These are phyloP conservation scores for Amylocystis lapponica DNA, from an alignment of 768 basidiomycete genomes.

Conservation along the genomic window DNA sequence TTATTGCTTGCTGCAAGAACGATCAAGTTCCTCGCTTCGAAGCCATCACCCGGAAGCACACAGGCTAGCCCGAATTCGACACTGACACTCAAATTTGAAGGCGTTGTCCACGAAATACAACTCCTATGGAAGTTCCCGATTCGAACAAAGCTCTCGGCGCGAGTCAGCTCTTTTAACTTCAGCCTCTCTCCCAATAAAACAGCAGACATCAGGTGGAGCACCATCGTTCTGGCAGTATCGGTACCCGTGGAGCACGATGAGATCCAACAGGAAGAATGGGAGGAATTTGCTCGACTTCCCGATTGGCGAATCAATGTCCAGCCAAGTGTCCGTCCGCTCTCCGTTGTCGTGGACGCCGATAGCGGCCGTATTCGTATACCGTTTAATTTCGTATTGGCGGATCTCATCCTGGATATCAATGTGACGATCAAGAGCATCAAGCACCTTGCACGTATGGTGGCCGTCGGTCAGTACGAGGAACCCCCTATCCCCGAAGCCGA, in stretches of 20 bases:
- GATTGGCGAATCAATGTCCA: slow-evolving; percentile 40
- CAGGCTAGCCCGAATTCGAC: slow-evolving; percentile 13
- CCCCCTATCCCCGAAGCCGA: slow-evolving; percentile 66
- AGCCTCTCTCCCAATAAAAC: slow-evolving; percentile 12
- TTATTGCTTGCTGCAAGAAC: slow-evolving; percentile 56
- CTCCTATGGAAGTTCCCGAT: slow-evolving; percentile 40
- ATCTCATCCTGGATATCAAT: slow-evolving; percentile 66
- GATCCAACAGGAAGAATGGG: slow-evolving; percentile 50
- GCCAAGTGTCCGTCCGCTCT: slow-evolving; percentile 26
- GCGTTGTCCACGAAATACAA: slow-evolving; percentile 42
- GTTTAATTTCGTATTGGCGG: slow-evolving; percentile 66
- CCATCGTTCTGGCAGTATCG: slow-evolving; percentile 52
- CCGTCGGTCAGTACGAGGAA: slow-evolving; percentile 42
- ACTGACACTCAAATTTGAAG: slow-evolving; percentile 15
- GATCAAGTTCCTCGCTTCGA: slow-evolving; percentile 35
- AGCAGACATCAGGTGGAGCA: slow-evolving; percentile 33
- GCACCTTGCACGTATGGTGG: slow-evolving; percentile 57
- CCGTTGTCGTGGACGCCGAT: slow-evolving; percentile 51
- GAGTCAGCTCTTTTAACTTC: slow-evolving; percentile 21
- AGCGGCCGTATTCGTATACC: slow-evolving; percentile 76
- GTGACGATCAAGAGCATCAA: slow-evolving; percentile 68
- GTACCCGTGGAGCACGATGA: slow-evolving; percentile 37
- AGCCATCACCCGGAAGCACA: slow-evolving; percentile 5
- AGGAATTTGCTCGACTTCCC: slow-evolving; percentile 62
- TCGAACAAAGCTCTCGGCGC: slow-evolving; percentile 40